Evolutionary conservation across 106 monocot genomes (phyloP), one percentile per base, ranked within the genome.

Genomic region (Dioscorea alata): DNA sequence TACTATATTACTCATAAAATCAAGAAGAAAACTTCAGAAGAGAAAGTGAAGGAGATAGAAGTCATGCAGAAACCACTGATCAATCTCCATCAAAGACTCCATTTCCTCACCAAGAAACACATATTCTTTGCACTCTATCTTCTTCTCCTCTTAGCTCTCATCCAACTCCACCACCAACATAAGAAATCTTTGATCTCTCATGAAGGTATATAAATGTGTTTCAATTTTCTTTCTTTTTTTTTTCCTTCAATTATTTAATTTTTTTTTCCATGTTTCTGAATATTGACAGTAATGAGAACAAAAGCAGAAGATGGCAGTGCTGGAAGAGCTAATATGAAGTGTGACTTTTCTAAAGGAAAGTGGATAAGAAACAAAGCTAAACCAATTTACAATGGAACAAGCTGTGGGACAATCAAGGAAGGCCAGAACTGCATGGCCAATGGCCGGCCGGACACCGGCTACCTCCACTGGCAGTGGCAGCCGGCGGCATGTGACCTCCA

Each of bases 371-470:
- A 80, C 60, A 9, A 70, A 3, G 31, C 67, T 16, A 62, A 10
- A 9, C 81, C 83, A 12, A 64, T 17, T 0, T 93, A 93, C 93
- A 86, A 81, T 69, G 81, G 76, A 59, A 82, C 76, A 8, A 76
- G 60, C 59, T 89, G 93, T 83, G 24, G 28, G 65, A 92, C 88
- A 31, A 86, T 93, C 70, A 93, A 89, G 67, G 71, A 76, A 1
- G 83, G 81, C 48, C 89, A 89, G 85, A 93, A 93, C 68, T 93
- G 93, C 83, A 83, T 86, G 79, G 67, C 76, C 21, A 83, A 93
- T 66, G 89, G 93, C 71, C 83, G 89, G 24, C 93, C 93, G 4
- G 93, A 93, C 83, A 74, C 81, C 23, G 81, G 70, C 31, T 93
- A 93, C 75, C 83, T 89, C 35, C 62, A 70, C 70, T 89, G 84